Base-by-base conservation (phyloP, 805 yeast genomes). In the Saccharomycopsis vini region DNA sequence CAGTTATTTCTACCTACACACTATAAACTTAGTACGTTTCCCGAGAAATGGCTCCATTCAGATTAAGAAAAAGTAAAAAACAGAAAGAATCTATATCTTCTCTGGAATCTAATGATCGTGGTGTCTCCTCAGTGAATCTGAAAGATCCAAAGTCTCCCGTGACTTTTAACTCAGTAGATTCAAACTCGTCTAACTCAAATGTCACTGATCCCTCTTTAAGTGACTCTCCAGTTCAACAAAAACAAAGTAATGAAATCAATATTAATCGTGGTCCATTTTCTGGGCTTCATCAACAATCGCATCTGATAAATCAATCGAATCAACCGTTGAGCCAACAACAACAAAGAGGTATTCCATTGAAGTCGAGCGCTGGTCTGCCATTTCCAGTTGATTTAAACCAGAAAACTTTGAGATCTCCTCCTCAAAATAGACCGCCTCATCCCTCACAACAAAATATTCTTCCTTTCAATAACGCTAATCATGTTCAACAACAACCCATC, bases 151-250 rank as follows among this genome's bases (percentile, higher is more conserved):
- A 45, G 23, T 34, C 49, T 47, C 39, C 53, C 50, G 16, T 50
- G 53, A 24, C 51, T 50, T 19, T 42, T 42, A 29, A 33, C 53
- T 12, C 50, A 36, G 45, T 42, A 42, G 39, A 55, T 40, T 39
- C 53, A 39, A 40, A 37, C 40, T 32, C 38, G 10, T 5, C 13
- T 21, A 32, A 19, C 19, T 16, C 13, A 12, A 35, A 45, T 18
- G 43, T 61, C 54, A 52, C 62, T 51, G 49, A 48, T 50, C 49
- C 56, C 20, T 47, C 51, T 38, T 54, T 58, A 3, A 47, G 35
- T 24, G 40, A 39, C 6, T 36, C 40, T 23, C 42, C 48, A 10
- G 38, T 39, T 9, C 35, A 26, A 28, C 37, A 37, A 21, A 41
- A 45, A 36, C 45, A 35, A 19, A 15, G 28, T 7, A n/a, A 6